These are phyloP conservation scores for Aspergillus affinis DNA, from an alignment of 495 filamentous ascomycete species.

Conservation along the genomic window DNA sequence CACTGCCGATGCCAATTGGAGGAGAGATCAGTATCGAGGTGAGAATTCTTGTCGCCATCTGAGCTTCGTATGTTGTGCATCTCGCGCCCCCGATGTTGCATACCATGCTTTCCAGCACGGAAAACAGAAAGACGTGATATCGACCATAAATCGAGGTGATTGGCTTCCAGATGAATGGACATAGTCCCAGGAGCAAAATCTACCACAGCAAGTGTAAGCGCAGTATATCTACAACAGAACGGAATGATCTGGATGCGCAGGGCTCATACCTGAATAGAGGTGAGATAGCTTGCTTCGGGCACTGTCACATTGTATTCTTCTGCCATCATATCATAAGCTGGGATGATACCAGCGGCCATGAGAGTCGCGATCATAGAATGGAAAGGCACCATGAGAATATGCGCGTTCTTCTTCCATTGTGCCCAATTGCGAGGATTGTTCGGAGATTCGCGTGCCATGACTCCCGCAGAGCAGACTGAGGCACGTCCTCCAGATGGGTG, in stretches of 20 bases:
- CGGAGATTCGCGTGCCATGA: slow-evolving; percentile 7
- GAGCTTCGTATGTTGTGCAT: slow-evolving; percentile 29
- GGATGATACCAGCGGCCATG: slow-evolving; percentile 37
- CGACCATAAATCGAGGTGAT: slow-evolving; percentile 32
- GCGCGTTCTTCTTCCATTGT: slow-evolving; percentile 32
- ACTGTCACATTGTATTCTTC: slow-evolving; percentile 28
- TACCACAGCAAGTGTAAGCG: too few relatives aligned
- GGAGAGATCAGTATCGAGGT: slow-evolving; percentile 34
- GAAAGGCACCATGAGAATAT: slow-evolving; percentile 38
- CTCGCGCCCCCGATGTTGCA: slow-evolving; percentile 37
- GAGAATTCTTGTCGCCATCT: slow-evolving; percentile 31
- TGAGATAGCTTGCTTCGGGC: slow-evolving; percentile 30
- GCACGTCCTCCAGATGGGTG: slow-evolving; percentile 20
- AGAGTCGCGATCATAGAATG: slow-evolving; percentile 35
- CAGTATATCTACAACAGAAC: too few relatives aligned
- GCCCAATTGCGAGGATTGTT: slow-evolving; percentile 31
- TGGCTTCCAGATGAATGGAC: too few relatives aligned
- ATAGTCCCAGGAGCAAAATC: too few relatives aligned
- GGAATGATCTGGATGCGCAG: slow-evolving; percentile 2
- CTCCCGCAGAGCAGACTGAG: slow-evolving; percentile 2
- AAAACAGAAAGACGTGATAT: slow-evolving; percentile 30
- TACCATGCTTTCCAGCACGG: slow-evolving; percentile 31
- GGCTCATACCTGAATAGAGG: slow-evolving; percentile 27
- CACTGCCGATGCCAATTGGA: slow-evolving; percentile 35
- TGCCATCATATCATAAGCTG: slow-evolving; percentile 29